These are phyloP conservation scores for Bipolaris gigantea DNA, from an alignment of 2,329 filamentous ascomycete species.

Conservation along the genomic window DNA sequence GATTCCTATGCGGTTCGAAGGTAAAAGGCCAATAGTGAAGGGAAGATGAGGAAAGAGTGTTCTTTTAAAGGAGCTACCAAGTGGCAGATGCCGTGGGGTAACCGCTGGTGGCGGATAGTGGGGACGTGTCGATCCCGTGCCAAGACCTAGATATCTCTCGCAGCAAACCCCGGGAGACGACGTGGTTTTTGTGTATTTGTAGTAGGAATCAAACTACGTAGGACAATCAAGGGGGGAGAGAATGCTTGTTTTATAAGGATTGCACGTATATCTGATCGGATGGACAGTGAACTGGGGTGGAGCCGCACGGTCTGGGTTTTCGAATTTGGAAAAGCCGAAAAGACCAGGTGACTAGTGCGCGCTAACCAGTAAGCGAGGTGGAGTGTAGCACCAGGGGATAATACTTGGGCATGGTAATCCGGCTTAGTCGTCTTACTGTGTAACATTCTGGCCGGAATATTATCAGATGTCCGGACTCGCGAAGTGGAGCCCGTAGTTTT, in stretches of 20 bases:
- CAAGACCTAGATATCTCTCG: constrained; percentile 16
- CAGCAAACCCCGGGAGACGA: constrained; percentile 1
- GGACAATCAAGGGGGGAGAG: neutral
- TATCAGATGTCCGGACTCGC: neutral
- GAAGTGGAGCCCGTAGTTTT: neutral
- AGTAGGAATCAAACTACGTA: neutral
- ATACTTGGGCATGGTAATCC: neutral
- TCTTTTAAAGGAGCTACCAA: constrained; percentile 10
- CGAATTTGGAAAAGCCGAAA: constrained; percentile 21
- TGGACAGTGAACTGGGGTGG: constrained; percentile 12
- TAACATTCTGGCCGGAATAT: neutral
- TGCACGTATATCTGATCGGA: constrained; percentile 10
- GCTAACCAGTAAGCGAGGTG: constrained; percentile 25
- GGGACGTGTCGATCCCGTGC: constrained; percentile 17
- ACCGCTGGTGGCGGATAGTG: constrained; percentile 21
- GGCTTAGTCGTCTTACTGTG: neutral
- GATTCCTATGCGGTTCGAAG: constrained; percentile 3
- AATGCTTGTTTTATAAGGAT: neutral
- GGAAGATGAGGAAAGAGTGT: constrained; percentile 14
- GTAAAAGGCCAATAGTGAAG: constrained; percentile 10
- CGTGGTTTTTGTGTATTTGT: neutral
- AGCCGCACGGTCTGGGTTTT: constrained; percentile 15
- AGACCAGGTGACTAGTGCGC: constrained; percentile 23
- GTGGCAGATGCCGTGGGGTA: constrained; percentile 13
- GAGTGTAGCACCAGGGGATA: constrained; percentile 6